Evolutionary conservation across 768 basidiomycete species (phyloP).

Genomic region (Termitomyces eurrhizus): DNA sequence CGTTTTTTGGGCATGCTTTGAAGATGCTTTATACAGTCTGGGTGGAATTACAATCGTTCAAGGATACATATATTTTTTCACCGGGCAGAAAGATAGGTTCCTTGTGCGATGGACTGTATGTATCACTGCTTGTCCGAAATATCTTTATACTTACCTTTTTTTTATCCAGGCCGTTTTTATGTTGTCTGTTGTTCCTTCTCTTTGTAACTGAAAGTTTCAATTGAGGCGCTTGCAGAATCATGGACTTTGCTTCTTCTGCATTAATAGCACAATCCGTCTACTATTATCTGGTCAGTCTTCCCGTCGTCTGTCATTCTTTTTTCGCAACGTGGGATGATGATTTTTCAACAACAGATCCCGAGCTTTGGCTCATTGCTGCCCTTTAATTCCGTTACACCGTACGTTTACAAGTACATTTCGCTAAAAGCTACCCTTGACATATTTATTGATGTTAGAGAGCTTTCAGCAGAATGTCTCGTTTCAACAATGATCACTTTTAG

Average conservation of each 20-base stretch:
- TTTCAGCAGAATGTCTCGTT: conserved; percentile 39
- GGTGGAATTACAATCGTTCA: conserved; percentile 38
- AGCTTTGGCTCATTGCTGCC: conserved; percentile 38
- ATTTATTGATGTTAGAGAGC: conserved; percentile 22
- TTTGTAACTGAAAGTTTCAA: not conserved
- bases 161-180: conserved; percentile 21
- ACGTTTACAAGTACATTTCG: conserved; percentile 17
- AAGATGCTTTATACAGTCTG: conserved; percentile 21
- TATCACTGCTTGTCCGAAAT: not conserved
- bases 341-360: conserved; percentile 29
- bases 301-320: not conserved
- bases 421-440: not conserved
- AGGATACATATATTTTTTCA: conserved; percentile 36
- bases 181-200: conserved; percentile 19
- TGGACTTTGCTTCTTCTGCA: conserved; percentile 36
- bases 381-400: conserved; percentile 36
- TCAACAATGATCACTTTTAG: conserved; percentile 40
- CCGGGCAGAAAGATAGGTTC: conserved; percentile 21
- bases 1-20: not conserved
- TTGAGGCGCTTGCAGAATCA: conserved; percentile 15
- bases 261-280: conserved; percentile 41
- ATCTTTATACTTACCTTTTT: not conserved
- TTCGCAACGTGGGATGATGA: not conserved
- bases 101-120: conserved; percentile 29
- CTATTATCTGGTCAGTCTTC: conserved; percentile 34